Evolutionary conservation across 2,329 filamentous ascomycete species (phyloP), one percentile per base, ranked within the genome.

Genomic region (Ophiostoma ulmi): DNA sequence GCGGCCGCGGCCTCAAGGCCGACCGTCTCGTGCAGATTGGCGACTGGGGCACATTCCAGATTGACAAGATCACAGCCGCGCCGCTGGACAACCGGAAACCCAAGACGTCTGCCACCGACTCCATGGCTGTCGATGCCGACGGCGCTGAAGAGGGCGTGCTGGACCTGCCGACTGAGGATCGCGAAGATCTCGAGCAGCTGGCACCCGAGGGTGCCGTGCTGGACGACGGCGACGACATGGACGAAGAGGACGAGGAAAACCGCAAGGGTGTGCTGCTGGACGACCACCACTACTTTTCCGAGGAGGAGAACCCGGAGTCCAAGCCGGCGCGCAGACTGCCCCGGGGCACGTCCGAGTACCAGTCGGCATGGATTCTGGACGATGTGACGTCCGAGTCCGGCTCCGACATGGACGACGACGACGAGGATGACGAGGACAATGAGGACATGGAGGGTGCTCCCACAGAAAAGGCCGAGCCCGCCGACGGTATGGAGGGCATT

Each of bases 201-300:
- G 94, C 95, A 0, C 94, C 94, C 0, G 94, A 98, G 78, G 93
- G 94, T 76, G 86, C 89, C 3, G 83, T 87, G 72, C 95, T 97
- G 92, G 44, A 31, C 20, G 64, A 67, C 20, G n/a, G 67, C 70
- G 7, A 11, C 14, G 80, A 84, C 31, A 70, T 70, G 67, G 80
- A 79, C 35, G 91, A 92, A 73, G 86, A 88, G 31, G 86, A 87
- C 31, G 81, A 82, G 20, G 68, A 41, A n/a, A 61, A 63, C 55
- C 41, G 52, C 68, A 97, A 94, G 80, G 95, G 94, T 74, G 95
- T 99, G 0, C 82, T 99, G 58, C 84, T 99, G 11, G 95, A 99
- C 75, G 94, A 98, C 75, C 94, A 99, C 79, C 94, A 98, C 78
- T 99, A 99, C 80, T 99, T 98, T 78, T 94, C 94, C 0, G 94